Base-by-base conservation (phyloP, 768 basidiomycete species). In the Cyclocybe cylindracea region DNA sequence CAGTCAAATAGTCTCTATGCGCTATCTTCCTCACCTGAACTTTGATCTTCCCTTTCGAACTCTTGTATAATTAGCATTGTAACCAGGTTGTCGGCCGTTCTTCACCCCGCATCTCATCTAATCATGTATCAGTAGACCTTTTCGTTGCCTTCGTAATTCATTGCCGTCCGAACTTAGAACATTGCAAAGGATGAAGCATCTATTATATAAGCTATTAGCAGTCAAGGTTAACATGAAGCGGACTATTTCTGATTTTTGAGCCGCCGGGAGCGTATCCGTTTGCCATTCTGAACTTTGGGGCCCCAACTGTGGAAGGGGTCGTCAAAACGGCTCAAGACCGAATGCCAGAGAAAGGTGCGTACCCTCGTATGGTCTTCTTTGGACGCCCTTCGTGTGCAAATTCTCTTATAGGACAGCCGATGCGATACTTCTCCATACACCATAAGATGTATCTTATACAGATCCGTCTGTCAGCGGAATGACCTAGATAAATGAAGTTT, bases 341-440 rank as follows among this genome's bases (percentile, higher is more conserved):
- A 50, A 19, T 39, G 9, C 50, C 9, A 60, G 41, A 24, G 5
- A 18, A 33, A 39, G 37, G 13, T 46, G 75, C 86, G 61, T 56
- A 92, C 91, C 90, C 90, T 74, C 91, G 78, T 62, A 87, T 77
- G 56, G 79, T 88, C 74, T 90, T 93, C 69, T 83, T 87, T n/a
- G 87, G 80, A 59, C 65, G 79, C 9, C 78, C 66, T 46, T 84
- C 82, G 58, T 89, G 82, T 5, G 85, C 84, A 64, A 90, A 89
- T 7, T 78, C 75, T 14, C 73, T 63, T 2, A 88, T 73, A 1
- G 82, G 70, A 24, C 73, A 60, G 1, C 82, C 84, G 46, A 73
- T 72, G 19, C 89, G 78, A 66, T 78, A 94, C 63, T 90, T 92
- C 63, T 89, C 83, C 84, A 91, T 84, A 59, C 85, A 85, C 91